Evolutionary conservation across 805 yeast species (phyloP).

Genomic region (Sugiyamaella floridensis): DNA sequence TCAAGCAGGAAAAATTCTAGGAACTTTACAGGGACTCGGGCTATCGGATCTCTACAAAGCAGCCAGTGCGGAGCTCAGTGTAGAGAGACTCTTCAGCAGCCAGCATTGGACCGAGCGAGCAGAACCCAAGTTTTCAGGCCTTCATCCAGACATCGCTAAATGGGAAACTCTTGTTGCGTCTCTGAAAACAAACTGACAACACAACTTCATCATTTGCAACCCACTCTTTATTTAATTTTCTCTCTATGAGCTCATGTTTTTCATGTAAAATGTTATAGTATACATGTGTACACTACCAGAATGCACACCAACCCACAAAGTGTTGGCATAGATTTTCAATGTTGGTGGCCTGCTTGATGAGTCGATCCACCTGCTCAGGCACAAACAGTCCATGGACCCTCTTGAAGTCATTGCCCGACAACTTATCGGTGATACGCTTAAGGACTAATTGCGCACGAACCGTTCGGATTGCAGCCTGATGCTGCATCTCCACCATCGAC

Average conservation of each 20-base stretch:
- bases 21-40: conserved; percentile 40
- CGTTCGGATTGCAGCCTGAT: conserved; percentile 64
- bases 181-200: background rate
- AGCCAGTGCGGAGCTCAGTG: conserved; percentile 44
- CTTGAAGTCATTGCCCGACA: conserved; percentile 89
- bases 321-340: conserved; percentile 95
- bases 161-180: conserved; percentile 36
- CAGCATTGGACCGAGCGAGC: conserved; percentile 44
- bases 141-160: conserved; percentile 36
- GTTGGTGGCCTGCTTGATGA: conserved; percentile 93
- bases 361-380: conserved; percentile 83
- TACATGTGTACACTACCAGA: conserved; percentile 56
- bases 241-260: background rate
- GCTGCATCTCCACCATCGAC: conserved; percentile 58
- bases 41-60: conserved; percentile 27
- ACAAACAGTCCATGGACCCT: conserved; percentile 65
- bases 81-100: conserved; percentile 49
- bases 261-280: background rate
- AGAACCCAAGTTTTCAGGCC: conserved; percentile 21
- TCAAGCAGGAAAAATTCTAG: conserved; percentile 57
- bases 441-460: conserved; percentile 88
- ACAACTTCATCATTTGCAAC: background rate
- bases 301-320: conserved; percentile 98
- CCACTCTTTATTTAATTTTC: background rate
- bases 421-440: conserved; percentile 82